Base-by-base conservation (phyloP, 352 stramenopile genomes). In the Phytopythium helicoides region DNA sequence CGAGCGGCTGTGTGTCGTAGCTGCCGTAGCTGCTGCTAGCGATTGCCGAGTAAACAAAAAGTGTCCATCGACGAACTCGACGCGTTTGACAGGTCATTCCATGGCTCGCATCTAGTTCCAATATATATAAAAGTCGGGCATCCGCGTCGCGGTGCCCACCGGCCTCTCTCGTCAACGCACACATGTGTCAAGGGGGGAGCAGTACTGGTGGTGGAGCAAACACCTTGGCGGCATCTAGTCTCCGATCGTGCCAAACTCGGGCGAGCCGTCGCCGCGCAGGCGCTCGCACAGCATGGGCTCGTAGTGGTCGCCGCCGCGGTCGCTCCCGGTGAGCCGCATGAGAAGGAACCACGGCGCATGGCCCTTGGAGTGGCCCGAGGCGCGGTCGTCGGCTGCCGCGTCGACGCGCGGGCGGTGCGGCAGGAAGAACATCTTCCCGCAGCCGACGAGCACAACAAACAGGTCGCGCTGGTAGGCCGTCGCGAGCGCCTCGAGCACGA, bases 391-490 rank as follows among this genome's bases (percentile, higher is more conserved):
- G 25, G 68, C 38, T 16, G 68, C 68, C 8, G 56, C 49, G 34
- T 82, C 64, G 2, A 64, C 53, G 16, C 77, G 82, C 19, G 85
- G 85, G 22, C 77, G 74, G 54, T 95, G 85, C 9, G 85, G 85
- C 41, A 95, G 58, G 66, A 95, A 95, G 52, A 95, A 95, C 81
- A 92, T 92, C 56, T 92, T 90, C 23, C 85, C 85, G 46, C 83
- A 89, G 22, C 85, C 85, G 19, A 95, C 75, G n/a, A 95, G 63
- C 4, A 93, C 85, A 6, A 95, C 85, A 40, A 95, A 95, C 50
- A 95, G 87, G 53, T 95, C 85, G 18, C 85, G 82, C 60, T 95
- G 79, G 67, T 91, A 95, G 14, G 85, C 85, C 12, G 85, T 95
- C 14, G 85, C 85, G 38, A 95, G 68, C 22, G 85, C 80, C 56